A percentile compares a stretch with the other conserved stretches of the same genome.
Conservation (phyloP, 1,284 basidiomycete species). For the Apiotrichum laibachii region DNA sequence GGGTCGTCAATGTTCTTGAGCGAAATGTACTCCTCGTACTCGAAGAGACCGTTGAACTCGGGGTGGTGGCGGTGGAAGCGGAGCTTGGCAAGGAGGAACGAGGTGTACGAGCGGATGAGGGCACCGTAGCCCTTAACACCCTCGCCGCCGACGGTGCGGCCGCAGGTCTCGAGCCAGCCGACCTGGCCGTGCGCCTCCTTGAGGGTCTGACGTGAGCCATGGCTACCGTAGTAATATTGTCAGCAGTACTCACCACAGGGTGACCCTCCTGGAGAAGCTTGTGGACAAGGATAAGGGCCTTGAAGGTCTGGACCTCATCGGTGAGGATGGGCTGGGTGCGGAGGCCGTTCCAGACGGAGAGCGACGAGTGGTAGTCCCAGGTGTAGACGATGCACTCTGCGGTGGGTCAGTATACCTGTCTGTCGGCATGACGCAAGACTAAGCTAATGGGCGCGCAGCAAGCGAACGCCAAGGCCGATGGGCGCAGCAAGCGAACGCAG, state of each 20-base stretch:
- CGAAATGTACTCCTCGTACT: constrained; percentile 95
- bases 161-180: constrained; percentile 92
- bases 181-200: constrained; percentile 96
- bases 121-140: constrained; percentile 80
- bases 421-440: too few species aligned
- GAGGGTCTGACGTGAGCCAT: constrained; percentile 62
- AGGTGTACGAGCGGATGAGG: constrained; percentile 88
- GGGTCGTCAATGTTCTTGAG: constrained; percentile 95
- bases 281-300: constrained; percentile 90
- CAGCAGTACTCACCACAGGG: constrained; percentile 64
- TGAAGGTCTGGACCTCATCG: constrained; percentile 95
- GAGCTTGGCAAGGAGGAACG: constrained; percentile 90
- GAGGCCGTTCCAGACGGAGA: constrained; percentile 93
- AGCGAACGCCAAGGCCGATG: too few species aligned
- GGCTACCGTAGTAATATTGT: not conserved
- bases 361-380: constrained; percentile 96
- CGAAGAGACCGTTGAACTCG: constrained; percentile 94
- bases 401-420: too few species aligned
- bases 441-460: too few species aligned
- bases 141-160: constrained; percentile 78
- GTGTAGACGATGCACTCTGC: constrained; percentile 95
- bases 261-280: constrained; percentile 95
- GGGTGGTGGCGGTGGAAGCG: constrained; percentile 88
- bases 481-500: too few species aligned
- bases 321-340: constrained; percentile 90